A percentile compares a stretch with the other conserved stretches of the same genome.
These are phyloP conservation scores for Exsudoporus floridanus DNA, from an alignment of 1,284 basidiomycete genomes.

Conservation along the genomic window DNA sequence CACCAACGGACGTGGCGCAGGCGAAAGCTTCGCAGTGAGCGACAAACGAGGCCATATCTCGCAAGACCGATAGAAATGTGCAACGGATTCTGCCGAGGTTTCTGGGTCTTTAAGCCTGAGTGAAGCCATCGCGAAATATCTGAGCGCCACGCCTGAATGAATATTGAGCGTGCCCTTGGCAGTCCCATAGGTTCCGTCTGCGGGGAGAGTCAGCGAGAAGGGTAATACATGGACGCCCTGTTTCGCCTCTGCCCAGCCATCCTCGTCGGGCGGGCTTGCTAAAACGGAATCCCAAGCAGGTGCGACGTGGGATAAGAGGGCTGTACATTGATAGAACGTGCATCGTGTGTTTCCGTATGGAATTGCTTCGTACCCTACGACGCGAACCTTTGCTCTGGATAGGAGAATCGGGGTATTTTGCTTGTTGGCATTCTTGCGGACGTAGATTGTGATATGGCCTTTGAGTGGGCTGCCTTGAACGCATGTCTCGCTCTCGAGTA, in stretches of 20 bases:
- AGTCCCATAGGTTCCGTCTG: constrained; percentile 55
- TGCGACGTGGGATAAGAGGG: constrained; percentile 57
- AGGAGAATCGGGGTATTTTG: constrained; percentile 55
- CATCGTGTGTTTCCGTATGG: constrained; percentile 63
- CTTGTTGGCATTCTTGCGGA: constrained; percentile 61
- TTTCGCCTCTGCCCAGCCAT: constrained; percentile 68
- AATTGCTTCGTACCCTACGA: constrained; percentile 86
- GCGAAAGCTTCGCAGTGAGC: constrained; percentile 61
- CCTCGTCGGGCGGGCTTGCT: constrained; percentile 56
- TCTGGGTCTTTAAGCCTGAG: constrained; percentile 67
- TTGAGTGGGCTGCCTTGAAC: constrained; percentile 81
- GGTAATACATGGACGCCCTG: constrained; percentile 76
- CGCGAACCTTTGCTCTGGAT: constrained; percentile 77
- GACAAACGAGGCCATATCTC: constrained; percentile 82
- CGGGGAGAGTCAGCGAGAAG: constrained; percentile 76
- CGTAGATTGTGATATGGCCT: constrained; percentile 71
- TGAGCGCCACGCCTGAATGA: constrained; percentile 63
- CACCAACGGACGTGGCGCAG: constrained; percentile 61
- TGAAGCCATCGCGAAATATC: constrained; percentile 83
- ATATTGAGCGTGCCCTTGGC: constrained; percentile 70
- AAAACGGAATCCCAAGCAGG: constrained; percentile 48
- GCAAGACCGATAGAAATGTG: constrained; percentile 90
- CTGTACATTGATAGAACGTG: constrained; percentile 83
- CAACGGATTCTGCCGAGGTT: constrained; percentile 69
- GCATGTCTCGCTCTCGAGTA: constrained; percentile 73